These are phyloP conservation scores for Massariosphaeria phaeospora DNA, from an alignment of 495 filamentous ascomycete species.

Conservation along the genomic window DNA sequence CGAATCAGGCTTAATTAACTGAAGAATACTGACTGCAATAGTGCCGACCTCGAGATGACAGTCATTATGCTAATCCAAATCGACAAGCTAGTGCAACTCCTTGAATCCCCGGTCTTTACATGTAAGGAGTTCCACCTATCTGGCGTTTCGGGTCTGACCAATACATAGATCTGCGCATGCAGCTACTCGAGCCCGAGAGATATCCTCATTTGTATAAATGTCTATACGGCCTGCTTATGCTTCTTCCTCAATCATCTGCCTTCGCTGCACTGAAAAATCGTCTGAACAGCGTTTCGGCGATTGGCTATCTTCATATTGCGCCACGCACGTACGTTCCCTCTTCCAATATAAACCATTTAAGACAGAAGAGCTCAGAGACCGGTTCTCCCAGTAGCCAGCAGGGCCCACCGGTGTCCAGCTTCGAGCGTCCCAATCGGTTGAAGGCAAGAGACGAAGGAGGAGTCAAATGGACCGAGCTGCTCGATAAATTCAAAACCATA, in stretches of 20 bases:
- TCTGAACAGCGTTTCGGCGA: slow-evolving; percentile 91
- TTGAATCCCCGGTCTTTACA: slow-evolving; percentile 97
- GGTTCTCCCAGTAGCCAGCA: slow-evolving; percentile 25
- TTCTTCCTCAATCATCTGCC: slow-evolving; percentile 92
- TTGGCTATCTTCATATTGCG: slow-evolving; percentile 85
- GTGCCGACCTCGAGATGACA: slow-evolving; percentile 97
- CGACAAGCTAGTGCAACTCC: slow-evolving; percentile 94
- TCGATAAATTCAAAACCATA: slow-evolving; percentile 90
- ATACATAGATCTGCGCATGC: slow-evolving; percentile 75
- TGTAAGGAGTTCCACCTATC: slow-evolving; percentile 47
- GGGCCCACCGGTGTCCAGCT: slow-evolving; percentile 40
- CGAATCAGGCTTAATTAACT: neutral
- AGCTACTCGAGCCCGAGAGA: slow-evolving; percentile 95
- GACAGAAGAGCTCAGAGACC: slow-evolving; percentile 35
- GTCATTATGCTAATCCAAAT: slow-evolving; percentile 99
- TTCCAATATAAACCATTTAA: slow-evolving; percentile 37
- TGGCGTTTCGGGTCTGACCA: neutral
- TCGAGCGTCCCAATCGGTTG: slow-evolving; percentile 75
- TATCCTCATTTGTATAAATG: slow-evolving; percentile 98
- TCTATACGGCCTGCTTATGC: slow-evolving; percentile 95
- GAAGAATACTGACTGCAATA: slow-evolving; percentile 47
- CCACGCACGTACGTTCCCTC: slow-evolving; percentile 67
- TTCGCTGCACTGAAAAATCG: slow-evolving; percentile 97
- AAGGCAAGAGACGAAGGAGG: slow-evolving; percentile 78
- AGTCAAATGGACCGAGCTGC: slow-evolving; percentile 86